Evolutionary conservation across 208 protist genomes (phyloP), one percentile per base, ranked within the genome.

Genomic region (Trypanosoma lewisi): DNA sequence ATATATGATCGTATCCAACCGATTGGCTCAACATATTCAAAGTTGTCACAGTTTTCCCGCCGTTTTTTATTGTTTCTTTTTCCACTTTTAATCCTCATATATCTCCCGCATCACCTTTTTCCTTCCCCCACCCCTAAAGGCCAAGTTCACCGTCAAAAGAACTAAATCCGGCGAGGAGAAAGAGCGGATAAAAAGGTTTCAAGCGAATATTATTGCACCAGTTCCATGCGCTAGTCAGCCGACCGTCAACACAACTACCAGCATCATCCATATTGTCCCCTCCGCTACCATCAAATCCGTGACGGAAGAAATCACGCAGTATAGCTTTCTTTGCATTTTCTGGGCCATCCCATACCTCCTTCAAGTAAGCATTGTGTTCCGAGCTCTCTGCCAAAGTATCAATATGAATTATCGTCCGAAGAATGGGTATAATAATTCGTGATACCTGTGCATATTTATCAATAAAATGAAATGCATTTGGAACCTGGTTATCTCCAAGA

Each of bases 401-500:
- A 52, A 98, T 70, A 55, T 83, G 59, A 31, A 85, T 70, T 9
- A 98, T 53, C 7, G 82, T 91, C 30, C 86, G 83, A 4, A 98
- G 75, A 54, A 99, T 92, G 17, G 97, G 97, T 28, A 96, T 96
- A 25, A 98, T 80, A 48, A 99, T 99, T 47, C 97, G 87, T n/a
- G 94, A 87, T 25, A 97, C 81, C 73, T 98, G 97, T 31, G 94
- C 98, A 80, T 99, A 99, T 66, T 99, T 99, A 71, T 99, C 97
- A 67, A 99, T 98, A 74, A 99, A 99, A 59, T 97, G 87, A 33
- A 98, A 91, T 7, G 96, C 97, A 73, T 99, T 99, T n/a, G 98
- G 98, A 36, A 99, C 98, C 70, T 98, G 97, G 62, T 97, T 73
- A 74, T 99, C 98, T 48, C 98, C 97, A 44, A 99, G 83, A 70